Percentiles rank a stretch among this genome's conserved stretches.
These are phyloP conservation scores for Parafenestella ontariensis DNA, from an alignment of 2,329 filamentous ascomycete genomes.

Conservation along the genomic window DNA sequence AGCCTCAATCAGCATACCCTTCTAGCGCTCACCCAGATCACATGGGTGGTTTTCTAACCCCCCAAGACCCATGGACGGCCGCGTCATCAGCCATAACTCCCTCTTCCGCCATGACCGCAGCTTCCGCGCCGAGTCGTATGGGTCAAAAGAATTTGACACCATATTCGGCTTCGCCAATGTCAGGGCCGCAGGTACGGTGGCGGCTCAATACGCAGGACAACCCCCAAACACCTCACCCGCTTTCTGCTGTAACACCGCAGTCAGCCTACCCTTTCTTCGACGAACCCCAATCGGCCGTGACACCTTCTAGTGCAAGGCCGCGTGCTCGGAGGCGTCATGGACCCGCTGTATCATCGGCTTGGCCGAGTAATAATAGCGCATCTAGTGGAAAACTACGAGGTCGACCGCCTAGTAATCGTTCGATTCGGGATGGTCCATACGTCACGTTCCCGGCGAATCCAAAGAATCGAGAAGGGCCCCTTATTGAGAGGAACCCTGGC, in stretches of 20 bases:
- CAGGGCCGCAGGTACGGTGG: slow-evolving; percentile 56
- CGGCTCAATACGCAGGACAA: slow-evolving; percentile 65
- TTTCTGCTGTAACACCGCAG: slow-evolving; percentile 79
- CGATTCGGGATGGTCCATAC: slow-evolving; percentile 70
- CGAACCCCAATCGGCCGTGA: slow-evolving; percentile 77
- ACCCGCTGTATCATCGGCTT: slow-evolving; percentile 88
- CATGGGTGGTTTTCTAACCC: slow-evolving; percentile 53
- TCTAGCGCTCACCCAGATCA: slow-evolving; percentile 64
- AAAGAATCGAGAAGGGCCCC: slow-evolving; percentile 55
- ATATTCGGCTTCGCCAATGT: slow-evolving; percentile 53
- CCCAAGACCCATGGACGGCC: slow-evolving; percentile 56
- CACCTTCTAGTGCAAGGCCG: slow-evolving; percentile 63
- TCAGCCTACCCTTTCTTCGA: slow-evolving; percentile 57
- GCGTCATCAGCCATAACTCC: slow-evolving; percentile 48
- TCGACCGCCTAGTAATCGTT: slow-evolving; percentile 76
- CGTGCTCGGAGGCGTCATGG: slow-evolving; percentile 72
- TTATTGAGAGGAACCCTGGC: slow-evolving; percentile 53
- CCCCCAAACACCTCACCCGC: slow-evolving; percentile 73
- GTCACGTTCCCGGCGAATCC: slow-evolving; percentile 72
- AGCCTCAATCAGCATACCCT: slow-evolving; percentile 59
- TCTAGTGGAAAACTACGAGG: slow-evolving; percentile 76
- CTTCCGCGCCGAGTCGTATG: slow-evolving; percentile 45
- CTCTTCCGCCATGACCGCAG: slow-evolving; percentile 43
- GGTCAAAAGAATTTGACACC: slow-evolving; percentile 46
- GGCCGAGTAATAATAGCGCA: slow-evolving; percentile 71